Percentiles rank a stretch among this genome's conserved stretches.
Conservation (phyloP, 441 rosid species). For the Metrosideros polymorpha region DNA sequence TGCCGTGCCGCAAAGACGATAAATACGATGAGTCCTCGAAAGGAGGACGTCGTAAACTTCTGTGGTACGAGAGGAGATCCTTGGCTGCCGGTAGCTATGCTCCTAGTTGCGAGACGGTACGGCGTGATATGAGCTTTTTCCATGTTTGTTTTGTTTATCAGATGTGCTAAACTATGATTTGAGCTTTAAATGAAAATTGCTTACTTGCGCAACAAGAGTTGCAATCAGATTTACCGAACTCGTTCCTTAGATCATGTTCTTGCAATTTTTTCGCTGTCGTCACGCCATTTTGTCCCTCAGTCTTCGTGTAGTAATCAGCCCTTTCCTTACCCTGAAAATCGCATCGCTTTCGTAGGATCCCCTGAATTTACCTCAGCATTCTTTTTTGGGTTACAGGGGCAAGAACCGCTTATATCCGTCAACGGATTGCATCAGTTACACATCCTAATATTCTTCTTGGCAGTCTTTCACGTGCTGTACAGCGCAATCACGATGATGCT, state of each 20-base stretch:
- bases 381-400: conserved; percentile 37
- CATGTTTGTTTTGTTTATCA: not conserved
- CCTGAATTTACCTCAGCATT: not conserved
- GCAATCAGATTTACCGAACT: not conserved
- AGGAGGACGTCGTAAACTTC: conserved; percentile 44
- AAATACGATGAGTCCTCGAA: not conserved
- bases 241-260: not conserved
- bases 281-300: not conserved
- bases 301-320: not conserved
- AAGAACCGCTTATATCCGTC: conserved; percentile 52
- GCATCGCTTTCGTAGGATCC: not conserved
- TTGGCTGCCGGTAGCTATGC: conserved; percentile 23
- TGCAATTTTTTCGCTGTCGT: not conserved
- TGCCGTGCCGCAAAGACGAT: conserved; percentile 41
- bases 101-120: conserved; percentile 42
- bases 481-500: conserved; percentile 79
- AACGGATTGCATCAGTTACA: conserved; percentile 78
- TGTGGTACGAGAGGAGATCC: conserved; percentile 47
- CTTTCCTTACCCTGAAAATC: not conserved
- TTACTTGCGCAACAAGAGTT: too few relatives aligned
- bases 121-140: not conserved
- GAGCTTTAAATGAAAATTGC: not conserved
- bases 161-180: not conserved
- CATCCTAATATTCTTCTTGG: conserved; percentile 87
- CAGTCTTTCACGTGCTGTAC: conserved; percentile 69